Evolutionary conservation across 2,329 filamentous ascomycete genomes (phyloP), one percentile per base, ranked within the genome.

Genomic region (Raffaelea arxii): DNA sequence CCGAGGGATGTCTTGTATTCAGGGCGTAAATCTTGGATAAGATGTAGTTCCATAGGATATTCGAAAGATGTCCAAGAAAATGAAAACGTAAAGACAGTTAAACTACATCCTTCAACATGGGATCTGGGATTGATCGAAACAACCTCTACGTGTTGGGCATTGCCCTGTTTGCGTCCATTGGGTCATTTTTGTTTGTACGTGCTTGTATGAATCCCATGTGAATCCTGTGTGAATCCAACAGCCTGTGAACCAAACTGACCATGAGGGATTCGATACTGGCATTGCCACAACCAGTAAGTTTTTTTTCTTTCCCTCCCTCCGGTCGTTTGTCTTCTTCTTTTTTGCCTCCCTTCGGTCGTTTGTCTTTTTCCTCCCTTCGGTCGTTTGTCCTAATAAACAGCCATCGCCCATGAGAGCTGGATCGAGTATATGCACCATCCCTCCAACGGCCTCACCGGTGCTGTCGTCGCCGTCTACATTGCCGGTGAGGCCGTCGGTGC

Each of bases 341-440:
- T 16, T 30, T 9, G 16, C 27, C 27, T 9, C 9, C 27, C 16
- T 9, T 30, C 27, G 9, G 27, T 30, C 19, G 16, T n/a, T 18
- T 18, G 16, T 30, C 27, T 9, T 16, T 30, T 9, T 9, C 27
- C 27, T 9, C 9, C 27, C 16, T 9, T 30, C 27, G 9, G 27
- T 30, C 19, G 16, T n/a, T 18, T 18, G 16, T n/a, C n/a, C n/a
- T n/a, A n/a, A n/a, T 18, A 10, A 43, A 46, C 46, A 72, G 69
- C 76, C 19, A 80, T 80, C 47, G 75, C 76, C 3, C 76, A 80
- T 55, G 56, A 74, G 53, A 77, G 73, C 55, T 80, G 75, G 75
- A 69, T 75, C 39, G 65, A 74, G 38, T 80, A 79, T 58, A 79
- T 80, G 75, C 46, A 65, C 12, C 56, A 74, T 42, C 76, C 76